Evolutionary conservation across 2,329 filamentous ascomycete genomes (phyloP).

Genomic region (Stagonosporopsis chrysanthemi): DNA sequence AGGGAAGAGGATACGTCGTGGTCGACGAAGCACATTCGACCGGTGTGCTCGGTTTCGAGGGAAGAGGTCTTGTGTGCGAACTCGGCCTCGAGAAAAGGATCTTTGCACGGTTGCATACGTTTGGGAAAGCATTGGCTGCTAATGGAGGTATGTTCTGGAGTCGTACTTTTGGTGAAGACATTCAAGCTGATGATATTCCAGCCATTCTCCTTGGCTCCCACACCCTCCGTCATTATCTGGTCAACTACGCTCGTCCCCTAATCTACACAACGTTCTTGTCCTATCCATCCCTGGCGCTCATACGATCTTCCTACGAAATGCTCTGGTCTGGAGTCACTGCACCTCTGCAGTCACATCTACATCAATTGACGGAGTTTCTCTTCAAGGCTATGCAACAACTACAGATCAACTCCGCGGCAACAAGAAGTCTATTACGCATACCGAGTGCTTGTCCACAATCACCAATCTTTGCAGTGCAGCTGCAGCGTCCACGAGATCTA

Average conservation of each 20-base stretch:
- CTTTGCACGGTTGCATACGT: constrained; percentile 68
- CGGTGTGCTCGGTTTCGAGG: constrained; percentile 64
- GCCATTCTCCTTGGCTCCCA: constrained; percentile 44
- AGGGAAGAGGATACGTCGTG: constrained; percentile 67
- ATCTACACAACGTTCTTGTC: constrained; percentile 55
- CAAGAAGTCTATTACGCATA: constrained; percentile 26
- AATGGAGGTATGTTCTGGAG: constrained; percentile 68
- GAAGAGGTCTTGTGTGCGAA: constrained; percentile 63
- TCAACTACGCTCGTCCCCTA: constrained; percentile 51
- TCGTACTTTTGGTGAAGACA: neutral
- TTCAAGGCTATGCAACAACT: constrained; percentile 29
- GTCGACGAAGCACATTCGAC: constrained; percentile 75
- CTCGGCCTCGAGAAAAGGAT: constrained; percentile 63
- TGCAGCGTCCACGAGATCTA: constrained; percentile 37
- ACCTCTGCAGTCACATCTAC: constrained; percentile 34
- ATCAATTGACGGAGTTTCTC: constrained; percentile 30
- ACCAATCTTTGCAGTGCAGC: constrained; percentile 46
- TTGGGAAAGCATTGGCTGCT: constrained; percentile 72
- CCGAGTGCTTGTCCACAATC: constrained; percentile 38
- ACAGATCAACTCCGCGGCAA: constrained; percentile 17
- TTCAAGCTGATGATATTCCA: constrained; percentile 4
- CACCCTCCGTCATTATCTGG: constrained; percentile 42
- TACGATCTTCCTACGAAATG: constrained; percentile 46
- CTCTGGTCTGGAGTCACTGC: constrained; percentile 32
- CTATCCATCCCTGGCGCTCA: constrained; percentile 52